Conservation (phyloP, 1,284 basidiomycete genomes). For the Pseudozyma hubeiensis region DNA sequence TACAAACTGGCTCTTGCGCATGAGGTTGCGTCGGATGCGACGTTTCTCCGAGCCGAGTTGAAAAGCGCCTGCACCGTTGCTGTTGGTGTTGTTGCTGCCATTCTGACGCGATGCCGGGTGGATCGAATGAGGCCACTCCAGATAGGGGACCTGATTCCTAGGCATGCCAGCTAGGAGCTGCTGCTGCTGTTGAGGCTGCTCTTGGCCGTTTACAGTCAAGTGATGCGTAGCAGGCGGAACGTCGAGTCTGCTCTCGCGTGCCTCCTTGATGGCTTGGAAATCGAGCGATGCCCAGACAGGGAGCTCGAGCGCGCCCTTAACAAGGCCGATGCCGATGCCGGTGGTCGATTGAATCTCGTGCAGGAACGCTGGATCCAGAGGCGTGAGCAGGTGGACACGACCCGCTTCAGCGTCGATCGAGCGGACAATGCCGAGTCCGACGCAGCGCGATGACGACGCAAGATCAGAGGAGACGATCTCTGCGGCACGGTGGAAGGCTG, state of each 20-base stretch:
- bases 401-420: constrained; percentile 48
- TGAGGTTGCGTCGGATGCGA: constrained; percentile 84
- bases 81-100: constrained; percentile 14
- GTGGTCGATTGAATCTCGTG: background rate
- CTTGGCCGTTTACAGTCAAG: background rate
- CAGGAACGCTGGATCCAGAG: constrained; percentile 73
- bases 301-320: constrained; percentile 87
- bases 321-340: constrained; percentile 76
- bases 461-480: constrained; percentile 1
- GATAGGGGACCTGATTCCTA: constrained; percentile 78
- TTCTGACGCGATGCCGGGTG: constrained; percentile 35
- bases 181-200: constrained; percentile 5
- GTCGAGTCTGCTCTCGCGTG: constrained; percentile 35
- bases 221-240: constrained; percentile 4
- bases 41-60: constrained; percentile 77
- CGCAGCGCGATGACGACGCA: constrained; percentile 21
- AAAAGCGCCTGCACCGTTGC: constrained; percentile 2
- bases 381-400: constrained; percentile 59
- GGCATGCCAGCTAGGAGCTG: constrained; percentile 74
- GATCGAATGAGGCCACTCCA: constrained; percentile 81
- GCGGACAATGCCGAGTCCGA: constrained; percentile 60
- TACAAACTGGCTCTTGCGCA: constrained; percentile 72
- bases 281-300: constrained; percentile 89
- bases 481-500: constrained; percentile 29
- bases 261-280: constrained; percentile 70